Evolutionary conservation across 2,329 filamentous ascomycete genomes (phyloP).

Genomic region (Sporothrix dimorphospora): DNA sequence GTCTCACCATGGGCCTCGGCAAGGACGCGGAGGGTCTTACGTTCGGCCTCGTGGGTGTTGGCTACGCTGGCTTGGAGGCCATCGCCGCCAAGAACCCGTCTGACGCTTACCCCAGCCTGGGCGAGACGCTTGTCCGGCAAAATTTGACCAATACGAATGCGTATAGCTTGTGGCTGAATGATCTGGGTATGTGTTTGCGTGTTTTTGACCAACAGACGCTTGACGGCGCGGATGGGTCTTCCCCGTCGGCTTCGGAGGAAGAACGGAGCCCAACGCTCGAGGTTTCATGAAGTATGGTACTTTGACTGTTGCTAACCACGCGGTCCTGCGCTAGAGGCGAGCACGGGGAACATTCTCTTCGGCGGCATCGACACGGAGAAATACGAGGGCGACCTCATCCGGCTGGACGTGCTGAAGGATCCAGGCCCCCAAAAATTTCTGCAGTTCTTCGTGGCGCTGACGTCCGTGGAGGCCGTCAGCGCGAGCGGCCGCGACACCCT

Average conservation of each 20-base stretch:
- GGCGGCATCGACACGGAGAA: constrained; percentile 78
- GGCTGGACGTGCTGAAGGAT: constrained; percentile 61
- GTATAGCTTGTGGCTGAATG: constrained; percentile 5
- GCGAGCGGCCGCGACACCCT: constrained; percentile 36
- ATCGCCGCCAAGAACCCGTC: neutral
- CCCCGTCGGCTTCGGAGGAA: too few relatives aligned
- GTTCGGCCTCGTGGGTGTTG: constrained; percentile 3
- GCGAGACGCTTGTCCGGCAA: constrained; percentile 6
- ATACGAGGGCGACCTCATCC: constrained; percentile 65
- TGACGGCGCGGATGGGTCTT: neutral
- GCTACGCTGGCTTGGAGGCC: constrained; percentile 3
- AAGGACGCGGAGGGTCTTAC: neutral
- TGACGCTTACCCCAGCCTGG: neutral
- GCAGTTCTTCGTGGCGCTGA: constrained; percentile 55
- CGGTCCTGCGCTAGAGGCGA: neutral
- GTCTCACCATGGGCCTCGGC: constrained; percentile 1
- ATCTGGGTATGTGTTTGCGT: constrained; percentile 4
- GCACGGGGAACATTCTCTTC: constrained; percentile 53
- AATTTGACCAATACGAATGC: constrained; percentile 2
- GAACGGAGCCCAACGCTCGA: neutral
- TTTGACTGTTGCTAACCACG: constrained; percentile 10
- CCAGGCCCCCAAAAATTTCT: constrained; percentile 44
- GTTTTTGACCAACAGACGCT: neutral
- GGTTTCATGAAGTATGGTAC: neutral
- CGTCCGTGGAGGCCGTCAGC: constrained; percentile 52